Evolutionary conservation across 73 alveolate genomes (phyloP), one percentile per base, ranked within the genome.

Genomic region (Loxodes magnus): DNA sequence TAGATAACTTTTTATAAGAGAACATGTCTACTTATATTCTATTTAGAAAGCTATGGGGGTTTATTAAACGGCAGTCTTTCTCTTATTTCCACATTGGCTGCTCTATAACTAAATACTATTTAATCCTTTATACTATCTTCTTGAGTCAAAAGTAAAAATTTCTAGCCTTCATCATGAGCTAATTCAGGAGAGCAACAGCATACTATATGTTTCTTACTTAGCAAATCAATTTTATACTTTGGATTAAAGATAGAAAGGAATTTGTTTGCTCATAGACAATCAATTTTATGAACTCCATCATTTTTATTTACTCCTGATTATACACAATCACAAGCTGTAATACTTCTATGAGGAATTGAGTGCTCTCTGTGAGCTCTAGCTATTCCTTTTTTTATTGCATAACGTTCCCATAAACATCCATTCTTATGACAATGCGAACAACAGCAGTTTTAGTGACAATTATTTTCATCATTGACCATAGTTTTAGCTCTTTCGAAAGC

Each of bases 131-230:
- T n/a, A n/a, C n/a, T n/a, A n/a, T n/a, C n/a, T n/a, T 51, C 36
- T 30, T 60, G 49, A 22, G 41, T n/a, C 19, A 31, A 29, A 7
- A 81, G 36, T 21, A 35, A 25, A 48, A 81, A 76, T 39, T 81
- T 81, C 28, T 17, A 37, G 25, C 74, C 41, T 33, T 81, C 94
- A 46, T 76, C 77, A 56, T 81, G 94, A 3, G 84, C 77, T 15
- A 57, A 56, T 6, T 68, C 66, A 31, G 80, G 75, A 0, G 62
- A 35, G 27, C 88, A 75, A 60, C 94, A 81, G 43, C 94, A 81
- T 4, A 74, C 49, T 7, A 36, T 31, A 30, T 35, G 19, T 23
- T 35, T 64, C 48, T 17, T 34, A 15, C 24, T 55, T 63, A 3
- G 16, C 3, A n/a, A 31, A n/a, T 3, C 31, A 31, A 7, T 56